Evolutionary conservation across 148 eudicot species (phyloP), one percentile per base, ranked within the genome.

Genomic region (Cornus controversa): DNA sequence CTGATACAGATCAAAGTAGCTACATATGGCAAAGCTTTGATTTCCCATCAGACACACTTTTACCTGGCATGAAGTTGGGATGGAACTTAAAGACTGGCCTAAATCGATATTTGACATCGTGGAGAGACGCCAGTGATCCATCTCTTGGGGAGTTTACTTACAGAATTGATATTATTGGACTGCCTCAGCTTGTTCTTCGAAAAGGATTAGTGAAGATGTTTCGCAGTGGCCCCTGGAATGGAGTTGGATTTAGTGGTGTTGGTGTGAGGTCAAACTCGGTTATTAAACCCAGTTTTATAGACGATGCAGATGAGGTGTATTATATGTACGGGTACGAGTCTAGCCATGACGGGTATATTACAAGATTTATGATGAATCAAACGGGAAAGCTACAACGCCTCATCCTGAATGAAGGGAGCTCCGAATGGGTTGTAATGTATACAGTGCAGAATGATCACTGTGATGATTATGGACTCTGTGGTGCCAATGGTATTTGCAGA

Each of bases 211-310:
- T 22, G 3, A 79, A 67, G 58, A 28, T 3, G 27, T 72, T 25
- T 20, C 26, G 85, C 1, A 72, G 40, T 8, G 85, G 85, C 5
- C 73, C 70, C 7, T 83, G 80, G 82, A 80, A 79, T 34, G 86
- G 86, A 4, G 23, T 64, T 54, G 4, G 60, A 29, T 79, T 75
- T 6, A 69, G 75, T 47, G 79, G 74, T 4, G 7, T 23, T n/a
- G 23, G 47, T 18, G 25, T 10, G 9, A 11, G 6, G 10, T 53
- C 67, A 1, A 68, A 34, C 53, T 24, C 26, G 0, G 0, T 67
- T 36, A 75, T 64, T 65, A 57, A 25, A 7, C 65, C 69, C n/a
- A 34, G 10, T 0, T 16, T 14, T 53, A 66, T 74, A 25, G 9
- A 31, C 20, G 36, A 71, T 9, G 22, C 27, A 40, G 54, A 23